Percentiles rank a stretch among this genome's conserved stretches.
Conservation (phyloP, 768 basidiomycete genomes). For the Lactifluus hygrophoroides region DNA sequence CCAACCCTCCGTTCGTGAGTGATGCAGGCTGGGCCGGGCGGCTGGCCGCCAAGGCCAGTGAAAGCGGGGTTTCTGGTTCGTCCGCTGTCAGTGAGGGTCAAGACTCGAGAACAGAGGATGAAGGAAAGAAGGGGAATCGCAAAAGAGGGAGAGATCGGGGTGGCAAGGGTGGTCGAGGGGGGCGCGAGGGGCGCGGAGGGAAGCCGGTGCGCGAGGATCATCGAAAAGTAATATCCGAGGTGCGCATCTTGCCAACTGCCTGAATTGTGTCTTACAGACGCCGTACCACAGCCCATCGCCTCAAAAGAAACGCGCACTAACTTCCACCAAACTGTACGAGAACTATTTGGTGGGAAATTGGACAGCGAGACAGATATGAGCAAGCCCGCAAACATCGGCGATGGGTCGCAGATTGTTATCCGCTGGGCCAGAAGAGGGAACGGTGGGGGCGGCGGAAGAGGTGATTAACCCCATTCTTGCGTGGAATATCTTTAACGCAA, state of each 20-base stretch:
- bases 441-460: constrained; percentile 42
- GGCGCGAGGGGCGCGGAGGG: constrained; percentile 39
- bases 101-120: constrained; percentile 20
- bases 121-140: constrained; percentile 27
- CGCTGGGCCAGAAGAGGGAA: constrained; percentile 59
- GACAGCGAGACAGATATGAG: constrained; percentile 70
- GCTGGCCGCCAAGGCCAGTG: constrained; percentile 29
- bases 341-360: constrained; percentile 74
- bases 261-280: constrained; percentile 6
- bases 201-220: constrained; percentile 46
- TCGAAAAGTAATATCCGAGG: constrained; percentile 75
- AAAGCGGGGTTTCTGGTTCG: constrained; percentile 20
- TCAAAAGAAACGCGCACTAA: constrained; percentile 75
- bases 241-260: constrained; percentile 34
- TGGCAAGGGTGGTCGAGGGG: constrained; percentile 40
- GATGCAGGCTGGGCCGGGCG: constrained; percentile 70
- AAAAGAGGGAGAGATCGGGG: constrained; percentile 36
- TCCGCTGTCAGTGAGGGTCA: constrained; percentile 19
- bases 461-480: constrained; percentile 21
- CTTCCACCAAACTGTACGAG: constrained; percentile 74
- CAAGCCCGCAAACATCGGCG: constrained; percentile 39
- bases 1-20: constrained; percentile 61
- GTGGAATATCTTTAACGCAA: neutral
- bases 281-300: constrained; percentile 55
- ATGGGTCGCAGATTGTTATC: constrained; percentile 70